phyloP scores from a whole-genome alignment of 1,139 yeast genomes.

The Kodamaea suecica region DNA sequence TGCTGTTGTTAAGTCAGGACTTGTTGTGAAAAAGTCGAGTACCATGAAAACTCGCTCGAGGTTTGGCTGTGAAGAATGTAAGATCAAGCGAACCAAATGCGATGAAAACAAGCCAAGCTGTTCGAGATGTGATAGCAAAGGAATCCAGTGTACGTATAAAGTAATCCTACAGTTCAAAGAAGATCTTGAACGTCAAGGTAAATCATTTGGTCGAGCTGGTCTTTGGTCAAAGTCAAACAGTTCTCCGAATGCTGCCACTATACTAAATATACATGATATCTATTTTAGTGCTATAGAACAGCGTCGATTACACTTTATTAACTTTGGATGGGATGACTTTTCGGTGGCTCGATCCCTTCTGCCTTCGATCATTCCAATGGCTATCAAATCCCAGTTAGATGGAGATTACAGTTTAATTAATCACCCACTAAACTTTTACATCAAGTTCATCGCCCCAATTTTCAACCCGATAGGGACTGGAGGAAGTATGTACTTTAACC shows the following conservation, averaged over 20 bases:
- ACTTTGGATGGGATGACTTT: slow-evolving; percentile 17
- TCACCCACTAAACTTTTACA: slow-evolving; percentile 27
- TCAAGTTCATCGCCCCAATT: slow-evolving; percentile 27
- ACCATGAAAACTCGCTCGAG: no score
- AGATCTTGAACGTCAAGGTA: slow-evolving; percentile 29
- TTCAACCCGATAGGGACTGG: slow-evolving; percentile 24
- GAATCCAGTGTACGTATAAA: slow-evolving; percentile 25
- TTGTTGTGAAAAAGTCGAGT: no score
- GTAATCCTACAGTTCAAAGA: slow-evolving; percentile 27
- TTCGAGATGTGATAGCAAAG: slow-evolving; percentile 30
- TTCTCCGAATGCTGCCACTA: no score
- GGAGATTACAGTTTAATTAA: slow-evolving; percentile 18
- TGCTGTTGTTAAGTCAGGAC: no score
- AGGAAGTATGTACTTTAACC: slow-evolving; percentile 15
- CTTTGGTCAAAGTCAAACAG: slow-evolving; percentile 28
- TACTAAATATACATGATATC: no score
- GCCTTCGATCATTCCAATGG: slow-evolving; percentile 22
- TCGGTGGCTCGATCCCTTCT: slow-evolving; percentile 12
- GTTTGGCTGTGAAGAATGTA: slow-evolving; percentile 20
- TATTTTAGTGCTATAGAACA: slow-evolving; percentile 13
- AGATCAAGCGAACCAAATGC: slow-evolving; percentile 31
- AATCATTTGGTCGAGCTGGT: slow-evolving; percentile 32
- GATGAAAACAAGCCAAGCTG: slow-evolving; percentile 46
- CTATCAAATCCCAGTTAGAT: slow-evolving; percentile 14
- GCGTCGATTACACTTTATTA: slow-evolving; percentile 19